phyloP scores from a whole-genome alignment of 441 rosid species.

The Mallotus japonicus region DNA sequence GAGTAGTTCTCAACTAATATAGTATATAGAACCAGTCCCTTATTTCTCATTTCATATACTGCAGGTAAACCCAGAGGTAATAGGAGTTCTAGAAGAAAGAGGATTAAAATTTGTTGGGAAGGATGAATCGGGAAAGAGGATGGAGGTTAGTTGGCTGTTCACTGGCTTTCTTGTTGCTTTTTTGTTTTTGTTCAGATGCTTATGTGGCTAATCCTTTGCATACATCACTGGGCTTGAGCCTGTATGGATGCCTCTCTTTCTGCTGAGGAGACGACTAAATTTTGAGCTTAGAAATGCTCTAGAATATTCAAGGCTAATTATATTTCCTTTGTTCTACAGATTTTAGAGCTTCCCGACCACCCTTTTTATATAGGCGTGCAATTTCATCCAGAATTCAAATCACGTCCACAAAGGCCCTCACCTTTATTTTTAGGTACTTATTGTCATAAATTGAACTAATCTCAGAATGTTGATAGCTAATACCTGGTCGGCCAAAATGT shows the following conservation, averaged over 20 bases:
- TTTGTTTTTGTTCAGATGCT: background rate
- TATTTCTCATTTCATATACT: conserved; percentile 9
- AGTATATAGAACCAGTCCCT: background rate
- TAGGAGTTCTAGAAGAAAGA: conserved; percentile 58
- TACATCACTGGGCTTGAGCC: conserved; percentile 14
- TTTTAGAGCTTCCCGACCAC: conserved; percentile 73
- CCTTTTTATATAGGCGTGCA: conserved; percentile 86
- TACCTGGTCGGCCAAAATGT: background rate
- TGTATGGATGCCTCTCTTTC: background rate
- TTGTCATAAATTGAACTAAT: background rate
- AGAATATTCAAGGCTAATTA: background rate
- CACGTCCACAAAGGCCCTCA: conserved; percentile 92
- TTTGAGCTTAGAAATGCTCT: background rate
- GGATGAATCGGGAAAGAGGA: conserved; percentile 83
- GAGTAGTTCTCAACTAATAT: conserved; percentile 31
- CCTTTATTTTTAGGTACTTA: conserved; percentile 71
- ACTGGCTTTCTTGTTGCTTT: conserved; percentile 1
- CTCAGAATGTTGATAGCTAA: background rate
- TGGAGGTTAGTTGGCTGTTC: conserved; percentile 56
- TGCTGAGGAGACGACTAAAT: background rate
- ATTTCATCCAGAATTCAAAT: conserved; percentile 99
- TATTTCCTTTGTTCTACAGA: conserved; percentile 37
- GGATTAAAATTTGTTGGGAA: conserved; percentile 85
- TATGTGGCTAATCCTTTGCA: background rate
- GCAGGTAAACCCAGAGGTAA: conserved; percentile 85